Evolutionary conservation across 2,329 filamentous ascomycete genomes (phyloP).

Genomic region (Aspergillus pseudoviridinutans): DNA sequence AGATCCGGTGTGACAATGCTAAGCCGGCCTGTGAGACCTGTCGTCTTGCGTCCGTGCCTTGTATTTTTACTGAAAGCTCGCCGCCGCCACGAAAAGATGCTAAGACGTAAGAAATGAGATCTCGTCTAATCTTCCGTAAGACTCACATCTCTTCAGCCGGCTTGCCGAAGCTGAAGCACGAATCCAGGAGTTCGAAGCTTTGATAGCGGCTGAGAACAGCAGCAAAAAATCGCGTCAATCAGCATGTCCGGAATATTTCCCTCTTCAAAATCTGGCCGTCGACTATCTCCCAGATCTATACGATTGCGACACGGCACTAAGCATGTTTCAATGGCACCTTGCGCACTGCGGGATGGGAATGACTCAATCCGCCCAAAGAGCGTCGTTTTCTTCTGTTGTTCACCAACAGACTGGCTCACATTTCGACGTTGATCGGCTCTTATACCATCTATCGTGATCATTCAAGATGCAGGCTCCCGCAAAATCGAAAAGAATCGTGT

Average conservation of each 20-base stretch:
- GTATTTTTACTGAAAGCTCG: slow-evolving; percentile 16
- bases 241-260: too few species aligned
- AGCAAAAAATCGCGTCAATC: too few species aligned
- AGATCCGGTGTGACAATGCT: slow-evolving; percentile 24
- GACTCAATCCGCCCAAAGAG: slow-evolving; percentile 13
- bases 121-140: background rate
- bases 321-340: slow-evolving; percentile 19
- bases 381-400: slow-evolving; percentile 14
- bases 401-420: slow-evolving; percentile 11
- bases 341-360: slow-evolving; percentile 17
- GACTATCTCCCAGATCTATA: slow-evolving; percentile 15
- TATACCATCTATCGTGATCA: slow-evolving; percentile 10
- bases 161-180: slow-evolving; percentile 18
- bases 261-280: too few species aligned
- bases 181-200: slow-evolving; percentile 16
- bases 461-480: slow-evolving; percentile 6
- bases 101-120: slow-evolving; percentile 13
- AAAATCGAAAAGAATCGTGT: slow-evolving; percentile 1
- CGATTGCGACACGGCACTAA: slow-evolving; percentile 15
- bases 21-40: slow-evolving; percentile 24
- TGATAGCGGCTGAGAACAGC: background rate
- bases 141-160: slow-evolving; percentile 9
- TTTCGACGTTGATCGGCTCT: slow-evolving; percentile 20
- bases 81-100: slow-evolving; percentile 12
- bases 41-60: slow-evolving; percentile 14